A percentile compares a stretch with the other conserved stretches of the same genome.
Evolutionary conservation across 2,329 filamentous ascomycete genomes (phyloP).

Genomic region (Curvularia sp.): DNA sequence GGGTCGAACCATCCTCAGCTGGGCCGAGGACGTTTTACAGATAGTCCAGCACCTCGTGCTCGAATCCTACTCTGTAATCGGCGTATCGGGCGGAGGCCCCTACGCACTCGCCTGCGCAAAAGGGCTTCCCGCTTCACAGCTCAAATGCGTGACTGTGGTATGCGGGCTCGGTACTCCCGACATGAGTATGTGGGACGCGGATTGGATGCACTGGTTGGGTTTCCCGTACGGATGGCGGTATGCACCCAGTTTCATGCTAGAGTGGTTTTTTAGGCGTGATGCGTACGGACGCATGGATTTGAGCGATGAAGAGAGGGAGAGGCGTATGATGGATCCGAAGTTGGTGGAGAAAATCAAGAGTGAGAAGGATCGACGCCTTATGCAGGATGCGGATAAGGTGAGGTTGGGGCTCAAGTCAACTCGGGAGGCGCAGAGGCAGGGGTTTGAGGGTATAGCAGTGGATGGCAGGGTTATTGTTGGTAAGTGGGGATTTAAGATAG

Average conservation of each 20-base stretch:
- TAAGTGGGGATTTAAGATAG: slow-evolving; percentile 45
- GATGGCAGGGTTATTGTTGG: slow-evolving; percentile 42
- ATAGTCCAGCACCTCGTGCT: slow-evolving; percentile 32
- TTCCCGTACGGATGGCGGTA: slow-evolving; percentile 43
- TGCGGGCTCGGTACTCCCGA: slow-evolving; percentile 47
- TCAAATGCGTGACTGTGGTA: slow-evolving; percentile 36
- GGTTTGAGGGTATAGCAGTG: slow-evolving; percentile 36
- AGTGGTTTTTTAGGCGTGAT: slow-evolving; percentile 36
- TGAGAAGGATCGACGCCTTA: slow-evolving; percentile 33
- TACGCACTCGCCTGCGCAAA: slow-evolving; percentile 42
- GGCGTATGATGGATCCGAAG: slow-evolving; percentile 1
- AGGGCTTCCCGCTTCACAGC: slow-evolving; percentile 25
- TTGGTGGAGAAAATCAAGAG: slow-evolving; percentile 4
- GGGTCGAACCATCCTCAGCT: slow-evolving; percentile 30
- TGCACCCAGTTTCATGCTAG: slow-evolving; percentile 21
- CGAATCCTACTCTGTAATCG: slow-evolving; percentile 35
- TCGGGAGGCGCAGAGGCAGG: slow-evolving; percentile 40
- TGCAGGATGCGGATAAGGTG: slow-evolving; percentile 32
- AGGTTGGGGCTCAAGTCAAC: slow-evolving; percentile 29
- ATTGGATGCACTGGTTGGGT: slow-evolving; percentile 33
- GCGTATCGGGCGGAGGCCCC: slow-evolving; percentile 45
- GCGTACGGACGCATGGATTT: slow-evolving; percentile 40
- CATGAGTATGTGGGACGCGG: slow-evolving; percentile 44
- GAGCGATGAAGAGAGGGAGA: slow-evolving; percentile 36
- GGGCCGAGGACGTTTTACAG: slow-evolving; percentile 33